Base-by-base conservation (phyloP, 2,329 filamentous ascomycete genomes). In the Diaporthe sp. region DNA sequence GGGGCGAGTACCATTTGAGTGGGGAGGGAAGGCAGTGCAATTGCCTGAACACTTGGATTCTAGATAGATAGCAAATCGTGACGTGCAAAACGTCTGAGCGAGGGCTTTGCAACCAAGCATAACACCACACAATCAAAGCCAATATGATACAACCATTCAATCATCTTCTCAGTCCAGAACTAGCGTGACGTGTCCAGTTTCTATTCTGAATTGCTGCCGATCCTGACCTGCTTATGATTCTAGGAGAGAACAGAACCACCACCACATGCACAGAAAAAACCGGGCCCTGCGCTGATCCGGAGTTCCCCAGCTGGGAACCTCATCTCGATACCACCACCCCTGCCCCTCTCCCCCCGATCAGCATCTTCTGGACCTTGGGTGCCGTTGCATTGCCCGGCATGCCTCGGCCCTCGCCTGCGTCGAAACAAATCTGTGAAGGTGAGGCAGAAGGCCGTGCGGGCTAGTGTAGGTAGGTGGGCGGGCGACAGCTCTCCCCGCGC, bases 121-220 rank as follows among this genome's bases (percentile, higher is more conserved):
- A 17, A n/a, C 44, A 58, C 34, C 57, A 51, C 65, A 37, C 28
- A 55, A 70, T 70, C 49, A 55, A 53, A 31, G 17, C 28, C 31
- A 51, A 53, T 22, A 70, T 70, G 46, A 70, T 55, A 70, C 34
- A 70, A 55, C 65, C 65, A 70, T 25, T 70, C 31, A 53, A 39
- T 28, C 34, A 55, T 25, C 53, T 28, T 10, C 39, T 62, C 60
- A 46, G 2, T 65, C 46, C 31, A 34, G 39, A 15, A 39, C 17
- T 49, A 4, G 2, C 46, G 34, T 70, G 65, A 55, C 65, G 49
- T 70, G 65, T 70, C 49, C 49, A 31, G 65, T 53, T 55, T 70
- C 65, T 70, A 42, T 55, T 55, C 46, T 55, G 7, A 68, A 53
- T 37, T 10, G 31, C 1, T 5, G 13, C 13, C 31, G 44, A 51